Conservation (phyloP, 225 moss, liverwort and hornwort species). For the Lunularia cruciata region DNA sequence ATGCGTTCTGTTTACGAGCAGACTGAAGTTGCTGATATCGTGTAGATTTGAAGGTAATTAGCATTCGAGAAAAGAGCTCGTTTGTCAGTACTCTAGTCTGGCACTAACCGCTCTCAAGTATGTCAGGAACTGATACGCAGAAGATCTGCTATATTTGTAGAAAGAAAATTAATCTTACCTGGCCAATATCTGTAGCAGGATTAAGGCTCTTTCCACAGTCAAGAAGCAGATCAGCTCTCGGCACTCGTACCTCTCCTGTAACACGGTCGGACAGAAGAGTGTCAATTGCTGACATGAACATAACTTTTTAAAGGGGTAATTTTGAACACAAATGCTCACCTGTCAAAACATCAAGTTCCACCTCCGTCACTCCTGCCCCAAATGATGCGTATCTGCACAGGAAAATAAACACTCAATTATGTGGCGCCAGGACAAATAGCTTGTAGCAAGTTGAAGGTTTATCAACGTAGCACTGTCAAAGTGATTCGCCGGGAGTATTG, state of each 20-base stretch:
- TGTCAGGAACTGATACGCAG: too few species aligned
- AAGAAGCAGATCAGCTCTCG: slow-evolving; percentile 64
- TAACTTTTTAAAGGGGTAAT: neutral
- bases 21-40: too few species aligned
- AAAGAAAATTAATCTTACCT: too few species aligned
- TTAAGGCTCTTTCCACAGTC: slow-evolving; percentile 95
- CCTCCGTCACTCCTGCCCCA: slow-evolving; percentile 80
- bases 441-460: too few species aligned
- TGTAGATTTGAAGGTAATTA: too few species aligned
- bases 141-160: too few species aligned
- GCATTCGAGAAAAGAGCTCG: too few species aligned
- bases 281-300: neutral
- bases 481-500: too few species aligned
- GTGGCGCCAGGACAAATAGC: neutral
- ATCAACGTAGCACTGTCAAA: too few species aligned
- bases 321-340: slow-evolving; percentile 29
- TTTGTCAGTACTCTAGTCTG: too few species aligned
- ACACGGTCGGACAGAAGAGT: neutral
- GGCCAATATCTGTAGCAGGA: slow-evolving; percentile 83
- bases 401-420: neutral
- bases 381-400: slow-evolving; percentile 66
- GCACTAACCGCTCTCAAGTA: too few species aligned
- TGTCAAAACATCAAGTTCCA: slow-evolving; percentile 78
- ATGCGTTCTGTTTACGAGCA: too few species aligned
- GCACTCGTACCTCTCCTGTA: slow-evolving; percentile 65